These are phyloP conservation scores for Ceratobasidium sp. DNA, from an alignment of 1,284 basidiomycete species.

Conservation along the genomic window DNA sequence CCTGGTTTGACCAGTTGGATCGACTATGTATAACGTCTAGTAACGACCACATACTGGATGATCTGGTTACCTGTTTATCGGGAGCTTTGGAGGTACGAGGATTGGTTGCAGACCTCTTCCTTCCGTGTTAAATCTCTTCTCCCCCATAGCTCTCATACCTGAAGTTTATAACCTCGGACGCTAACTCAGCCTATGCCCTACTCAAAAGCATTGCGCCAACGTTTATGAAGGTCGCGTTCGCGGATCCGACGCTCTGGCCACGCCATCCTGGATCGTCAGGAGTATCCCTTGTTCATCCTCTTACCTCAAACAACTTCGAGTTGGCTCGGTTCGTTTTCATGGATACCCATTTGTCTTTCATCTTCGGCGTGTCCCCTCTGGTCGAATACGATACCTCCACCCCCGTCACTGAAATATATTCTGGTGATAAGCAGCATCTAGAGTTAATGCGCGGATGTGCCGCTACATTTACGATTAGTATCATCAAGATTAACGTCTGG, in stretches of 20 bases:
- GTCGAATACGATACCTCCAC: constrained; percentile 29
- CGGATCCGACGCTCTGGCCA: constrained; percentile 12
- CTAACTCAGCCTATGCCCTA: constrained; percentile 4
- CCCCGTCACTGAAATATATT: neutral
- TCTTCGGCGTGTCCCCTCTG: constrained; percentile 4
- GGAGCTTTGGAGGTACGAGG: constrained; percentile 12
- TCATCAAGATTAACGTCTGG: constrained; percentile 23
- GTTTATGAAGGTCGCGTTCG: constrained; percentile 2
- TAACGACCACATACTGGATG: neutral
- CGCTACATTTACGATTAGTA: neutral
- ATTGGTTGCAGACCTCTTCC: neutral
- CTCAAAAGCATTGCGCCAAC: neutral
- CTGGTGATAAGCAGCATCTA: neutral
- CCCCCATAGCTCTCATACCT: constrained; percentile 5
- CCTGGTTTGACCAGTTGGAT: neutral
- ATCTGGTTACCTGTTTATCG: neutral
- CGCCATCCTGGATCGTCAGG: neutral
- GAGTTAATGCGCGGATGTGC: constrained; percentile 18
- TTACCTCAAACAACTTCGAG: neutral
- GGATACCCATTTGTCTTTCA: neutral
- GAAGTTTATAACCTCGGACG: neutral
- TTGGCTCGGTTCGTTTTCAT: constrained; percentile 18
- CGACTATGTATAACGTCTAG: neutral
- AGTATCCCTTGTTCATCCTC: constrained; percentile 6
- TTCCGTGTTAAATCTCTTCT: too few relatives aligned